Evolutionary conservation across 1,284 basidiomycete genomes (phyloP), one percentile per base, ranked within the genome.

Genomic region (Ustilago sp.): DNA sequence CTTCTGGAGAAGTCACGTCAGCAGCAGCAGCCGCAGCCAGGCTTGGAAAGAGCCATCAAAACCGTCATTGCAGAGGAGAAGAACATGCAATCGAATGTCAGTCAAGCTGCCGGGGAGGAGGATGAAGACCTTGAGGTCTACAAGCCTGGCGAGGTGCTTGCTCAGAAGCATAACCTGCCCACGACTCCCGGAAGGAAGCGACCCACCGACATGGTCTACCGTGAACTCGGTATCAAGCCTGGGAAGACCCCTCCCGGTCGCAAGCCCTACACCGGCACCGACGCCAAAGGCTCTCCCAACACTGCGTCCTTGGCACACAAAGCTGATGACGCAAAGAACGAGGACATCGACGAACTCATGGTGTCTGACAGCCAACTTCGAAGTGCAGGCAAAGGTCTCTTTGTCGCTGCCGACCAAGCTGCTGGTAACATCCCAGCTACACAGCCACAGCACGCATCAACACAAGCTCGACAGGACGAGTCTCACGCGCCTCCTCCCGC

Each of bases 321-420:
- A 19, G 48, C 31, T n/a, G 31, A 11, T 34, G 28, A 47, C 38
- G 41, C 17, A 15, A 59, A 50, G 13, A 68, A 51, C 36, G 47
- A 35, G 23, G 64, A 54, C 8, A 61, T 59, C 5, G 68, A 71
- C 52, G 59, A 76, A 8, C 47, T 68, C 8, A 28, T 67, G 2
- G 71, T 80, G 4, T 63, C 78, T 15, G 76, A 78, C 52, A 64
- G 50, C 28, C 75, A 81, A 38, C 63, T 81, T 35, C 60, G 63
- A 23, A 71, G 47, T 1, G 66, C 75, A 5, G 76, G 72, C 19
- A 77, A 80, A 50, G 45, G 74, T 12, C 79, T 81, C 41, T 79
- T 67, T 12, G 48, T 75, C 34, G 78, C 80, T 4, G 59, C 80
- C 0, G 69, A 78, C 52, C 60, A 67, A 48, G 72, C 67, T 7